Percentiles rank a stretch among this genome's conserved stretches.
phyloP scores from a whole-genome alignment of 225 moss, liverwort and hornwort species.

The Marchantia polymorpha region DNA sequence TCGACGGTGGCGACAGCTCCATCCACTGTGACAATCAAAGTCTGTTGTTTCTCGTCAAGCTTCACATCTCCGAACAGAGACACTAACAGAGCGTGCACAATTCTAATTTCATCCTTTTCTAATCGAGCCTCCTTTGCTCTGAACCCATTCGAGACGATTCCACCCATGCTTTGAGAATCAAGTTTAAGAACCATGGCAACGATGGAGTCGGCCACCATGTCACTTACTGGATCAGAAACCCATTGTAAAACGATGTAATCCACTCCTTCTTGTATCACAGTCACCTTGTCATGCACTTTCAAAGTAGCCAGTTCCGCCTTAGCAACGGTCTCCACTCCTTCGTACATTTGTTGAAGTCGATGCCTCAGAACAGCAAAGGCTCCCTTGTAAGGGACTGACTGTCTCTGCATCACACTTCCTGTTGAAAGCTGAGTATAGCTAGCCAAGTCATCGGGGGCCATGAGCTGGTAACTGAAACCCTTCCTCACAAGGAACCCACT shows the following conservation, averaged over 20 bases:
- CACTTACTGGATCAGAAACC: slow-evolving; percentile 90
- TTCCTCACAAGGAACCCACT: slow-evolving; percentile 78
- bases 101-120: slow-evolving; percentile 85
- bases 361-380: slow-evolving; percentile 74
- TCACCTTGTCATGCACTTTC: slow-evolving; percentile 76
- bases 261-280: slow-evolving; percentile 76
- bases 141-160: slow-evolving; percentile 46
- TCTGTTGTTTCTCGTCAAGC: slow-evolving; percentile 67
- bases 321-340: slow-evolving; percentile 67
- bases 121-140: slow-evolving; percentile 63
- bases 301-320: slow-evolving; percentile 66
- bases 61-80: slow-evolving; percentile 81
- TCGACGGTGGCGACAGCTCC: slow-evolving; percentile 71
- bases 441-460: slow-evolving; percentile 84
- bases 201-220: slow-evolving; percentile 89
- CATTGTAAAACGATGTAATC: slow-evolving; percentile 75
- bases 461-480: slow-evolving; percentile 94
- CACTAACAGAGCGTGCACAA: slow-evolving; percentile 81
- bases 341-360: slow-evolving; percentile 88
- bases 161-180: slow-evolving; percentile 74
- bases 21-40: slow-evolving; percentile 69
- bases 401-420: slow-evolving; percentile 87
- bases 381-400: slow-evolving; percentile 89
- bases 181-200: slow-evolving; percentile 88
- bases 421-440: slow-evolving; percentile 90